A percentile compares a stretch with the other conserved stretches of the same genome.
Conservation (phyloP, 805 yeast genomes). For the Wickerhamomyces bisporus region DNA sequence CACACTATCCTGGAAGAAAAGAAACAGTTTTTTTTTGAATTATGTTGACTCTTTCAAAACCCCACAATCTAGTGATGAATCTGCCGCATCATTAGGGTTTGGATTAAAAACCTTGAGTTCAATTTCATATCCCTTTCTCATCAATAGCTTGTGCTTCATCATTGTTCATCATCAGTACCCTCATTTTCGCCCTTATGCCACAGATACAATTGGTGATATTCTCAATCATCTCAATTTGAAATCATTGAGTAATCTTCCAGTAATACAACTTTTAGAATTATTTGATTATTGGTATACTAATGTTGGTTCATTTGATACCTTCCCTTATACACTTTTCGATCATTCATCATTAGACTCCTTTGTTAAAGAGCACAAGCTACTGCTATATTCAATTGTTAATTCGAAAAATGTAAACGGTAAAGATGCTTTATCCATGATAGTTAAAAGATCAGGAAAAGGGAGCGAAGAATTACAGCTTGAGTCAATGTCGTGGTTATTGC, state of each 20-base stretch:
- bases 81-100: conserved; percentile 22
- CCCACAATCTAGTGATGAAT: conserved; percentile 24
- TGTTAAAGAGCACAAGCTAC: conserved; percentile 25
- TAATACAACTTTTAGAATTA: conserved; percentile 11
- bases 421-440: background rate
- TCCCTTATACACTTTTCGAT: conserved; percentile 11
- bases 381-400: conserved; percentile 35
- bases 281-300: conserved; percentile 7
- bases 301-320: conserved; percentile 1
- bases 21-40: conserved; percentile 18
- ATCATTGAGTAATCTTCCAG: conserved; percentile 3
- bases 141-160: conserved; percentile 9
- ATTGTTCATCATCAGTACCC: conserved; percentile 3
- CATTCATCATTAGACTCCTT: conserved; percentile 4
- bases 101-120: conserved; percentile 16
- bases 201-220: background rate
- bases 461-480: conserved; percentile 24
- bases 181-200: conserved; percentile 21
- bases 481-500: conserved; percentile 34
- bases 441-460: background rate
- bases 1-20: conserved; percentile 1
- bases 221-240: background rate
- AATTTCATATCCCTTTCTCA: conserved; percentile 19
- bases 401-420: conserved; percentile 9
- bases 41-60: conserved; percentile 18